A percentile compares a stretch with the other conserved stretches of the same genome.
Conservation (phyloP, 352 stramenopile species). For the Phytophthora colocasiae region DNA sequence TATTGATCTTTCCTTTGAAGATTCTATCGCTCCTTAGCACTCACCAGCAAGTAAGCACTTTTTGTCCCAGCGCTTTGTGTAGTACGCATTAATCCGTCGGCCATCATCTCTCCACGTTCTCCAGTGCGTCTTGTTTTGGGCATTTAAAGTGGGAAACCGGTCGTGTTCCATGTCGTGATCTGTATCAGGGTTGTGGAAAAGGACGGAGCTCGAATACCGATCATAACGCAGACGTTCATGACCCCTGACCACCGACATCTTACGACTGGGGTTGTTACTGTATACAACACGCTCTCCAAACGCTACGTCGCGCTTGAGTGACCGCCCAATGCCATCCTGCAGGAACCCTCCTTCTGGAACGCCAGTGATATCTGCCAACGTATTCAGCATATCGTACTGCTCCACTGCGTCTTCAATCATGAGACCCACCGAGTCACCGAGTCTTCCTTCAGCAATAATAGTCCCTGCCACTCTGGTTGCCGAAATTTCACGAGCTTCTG, state of each 20-base stretch:
- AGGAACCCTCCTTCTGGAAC: slow-evolving; percentile 42
- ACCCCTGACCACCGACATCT: slow-evolving; percentile 49
- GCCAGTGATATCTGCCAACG: slow-evolving; percentile 48
- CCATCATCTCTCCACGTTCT: slow-evolving; percentile 30
- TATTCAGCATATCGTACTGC: slow-evolving; percentile 56
- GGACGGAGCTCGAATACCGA: slow-evolving; percentile 37
- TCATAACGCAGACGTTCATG: slow-evolving; percentile 57
- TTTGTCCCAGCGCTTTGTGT: slow-evolving; percentile 52
- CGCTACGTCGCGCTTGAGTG: slow-evolving; percentile 46
- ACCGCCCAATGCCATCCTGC: slow-evolving; percentile 46
- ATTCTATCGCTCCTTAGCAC: slow-evolving; percentile 22
- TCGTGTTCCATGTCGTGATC: slow-evolving; percentile 53
- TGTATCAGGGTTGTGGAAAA: slow-evolving; percentile 44
- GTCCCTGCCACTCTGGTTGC: slow-evolving; percentile 39
- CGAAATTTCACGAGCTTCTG: slow-evolving; percentile 43
- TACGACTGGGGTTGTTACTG: slow-evolving; percentile 63
- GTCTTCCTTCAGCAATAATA: slow-evolving; percentile 44
- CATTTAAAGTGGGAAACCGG: slow-evolving; percentile 32
- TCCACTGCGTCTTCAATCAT: slow-evolving; percentile 41
- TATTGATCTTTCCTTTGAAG: background rate
- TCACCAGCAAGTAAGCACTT: slow-evolving; percentile 43
- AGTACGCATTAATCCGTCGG: slow-evolving; percentile 56
- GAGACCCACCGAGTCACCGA: slow-evolving; percentile 32
- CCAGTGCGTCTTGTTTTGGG: slow-evolving; percentile 22
- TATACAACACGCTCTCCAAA: slow-evolving; percentile 50